Evolutionary conservation across 352 stramenopile species (phyloP), one percentile per base, ranked within the genome.

Genomic region (Phytophthora lateralis): DNA sequence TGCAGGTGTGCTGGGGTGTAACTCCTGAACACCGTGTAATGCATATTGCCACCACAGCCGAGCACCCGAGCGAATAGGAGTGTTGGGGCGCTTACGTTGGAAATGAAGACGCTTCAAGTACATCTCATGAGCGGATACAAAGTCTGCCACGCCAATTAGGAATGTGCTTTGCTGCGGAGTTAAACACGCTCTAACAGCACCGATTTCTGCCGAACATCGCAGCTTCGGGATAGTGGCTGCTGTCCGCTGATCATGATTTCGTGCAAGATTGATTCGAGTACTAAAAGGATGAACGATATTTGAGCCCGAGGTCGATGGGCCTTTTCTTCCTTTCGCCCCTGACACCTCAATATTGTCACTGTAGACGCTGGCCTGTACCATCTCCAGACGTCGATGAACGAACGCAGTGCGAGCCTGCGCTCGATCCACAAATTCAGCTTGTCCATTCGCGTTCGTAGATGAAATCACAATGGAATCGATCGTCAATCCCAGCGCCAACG

Each of bases 41-140:
- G 85, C 87, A 30, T 96, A 94, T 52, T 86, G 63, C 87, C 87
- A 96, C 87, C 87, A 96, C 45, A 67, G 49, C 26, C 58, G 78
- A 3, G 78, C 64, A 34, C 92, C 75, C 2, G 69, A 69, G 12
- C 66, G 71, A 21, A 91, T 60, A 11, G 81, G 55, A 29, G 81
- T 71, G 11, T 51, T 76, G 15, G 85, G 85, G 8, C 87, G 74
- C 32, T 89, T 82, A 45, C 79, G 77, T 18, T 83, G 76, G 35
- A 82, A 92, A 48, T 93, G 85, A 47, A 93, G 80, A 4, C 82
- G 77, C 60, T 94, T 94, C 24, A 96, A 71, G 62, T 91, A 93
- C 60, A 84, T 75, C 35, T 95, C 86, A 48, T 95, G 85, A 0
- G 75, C 82, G 9, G 81, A 88, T n/a, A 95, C 59, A 38, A 84